phyloP scores from a whole-genome alignment of 306 rosid species.

The Quillaja saponaria region DNA sequence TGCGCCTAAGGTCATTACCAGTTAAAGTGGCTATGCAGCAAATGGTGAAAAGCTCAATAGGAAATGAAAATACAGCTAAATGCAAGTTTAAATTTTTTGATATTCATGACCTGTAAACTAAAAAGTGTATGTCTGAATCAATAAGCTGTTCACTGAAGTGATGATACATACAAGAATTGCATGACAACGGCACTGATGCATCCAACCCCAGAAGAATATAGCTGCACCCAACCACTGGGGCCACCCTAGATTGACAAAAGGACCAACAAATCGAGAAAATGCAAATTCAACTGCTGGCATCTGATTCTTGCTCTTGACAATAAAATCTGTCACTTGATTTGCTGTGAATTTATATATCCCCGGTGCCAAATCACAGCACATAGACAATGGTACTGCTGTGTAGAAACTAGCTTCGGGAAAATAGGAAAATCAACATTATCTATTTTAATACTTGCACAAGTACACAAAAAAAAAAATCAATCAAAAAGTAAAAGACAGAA shows the following conservation, averaged over 20 bases:
- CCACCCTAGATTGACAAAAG: conserved; percentile 73
- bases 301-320: conserved; percentile 70
- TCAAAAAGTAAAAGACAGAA: conserved; percentile 11
- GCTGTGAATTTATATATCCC: conserved; percentile 54
- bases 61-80: too few species aligned
- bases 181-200: conserved; percentile 77
- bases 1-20: too few species aligned
- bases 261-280: conserved; percentile 49
- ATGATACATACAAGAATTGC: conserved; percentile 67
- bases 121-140: too few species aligned
- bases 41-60: too few species aligned
- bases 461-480: conserved; percentile 21
- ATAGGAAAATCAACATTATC: conserved; percentile 37
- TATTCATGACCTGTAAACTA: too few species aligned
- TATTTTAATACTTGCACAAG: conserved; percentile 22
- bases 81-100: too few species aligned
- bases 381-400: conserved; percentile 78
- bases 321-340: conserved; percentile 51
- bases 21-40: too few species aligned
- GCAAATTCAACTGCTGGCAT: conserved; percentile 56
- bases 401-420: conserved; percentile 72
- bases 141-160: too few species aligned
- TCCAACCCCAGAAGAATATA: conserved; percentile 80
- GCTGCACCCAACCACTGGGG: conserved; percentile 71
- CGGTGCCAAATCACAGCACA: conserved; percentile 63